Percentiles rank a stretch among this genome's conserved stretches.
Conservation (phyloP, 1,284 basidiomycete species). For the Ganoderma sinense region DNA sequence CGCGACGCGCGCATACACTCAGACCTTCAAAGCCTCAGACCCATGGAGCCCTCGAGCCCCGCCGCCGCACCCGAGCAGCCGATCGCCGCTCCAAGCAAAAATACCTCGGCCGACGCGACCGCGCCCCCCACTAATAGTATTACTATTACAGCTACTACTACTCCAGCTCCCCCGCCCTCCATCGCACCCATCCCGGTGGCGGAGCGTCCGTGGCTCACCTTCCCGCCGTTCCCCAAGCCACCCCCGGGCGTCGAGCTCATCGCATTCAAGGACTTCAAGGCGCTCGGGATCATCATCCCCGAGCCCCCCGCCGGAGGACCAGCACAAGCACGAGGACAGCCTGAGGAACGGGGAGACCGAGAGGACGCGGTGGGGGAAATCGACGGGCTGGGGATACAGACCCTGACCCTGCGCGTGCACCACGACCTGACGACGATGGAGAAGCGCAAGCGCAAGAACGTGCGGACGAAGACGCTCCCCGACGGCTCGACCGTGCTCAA, state of each 20-base stretch:
- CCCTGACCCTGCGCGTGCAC: constrained; percentile 58
- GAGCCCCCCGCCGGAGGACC: not conserved
- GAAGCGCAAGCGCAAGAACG: constrained; percentile 48
- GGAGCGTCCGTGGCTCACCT: constrained; percentile 39
- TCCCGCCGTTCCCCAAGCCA: constrained; percentile 67
- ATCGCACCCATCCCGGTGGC: constrained; percentile 6
- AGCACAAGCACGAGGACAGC: not conserved
- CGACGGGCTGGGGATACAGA: constrained; percentile 72
- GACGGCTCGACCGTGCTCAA: constrained; percentile 37
- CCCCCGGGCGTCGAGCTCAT: constrained; percentile 62
- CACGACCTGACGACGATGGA: constrained; percentile 56
- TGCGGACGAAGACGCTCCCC: constrained; percentile 23
- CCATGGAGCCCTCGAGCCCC: constrained; percentile 4
- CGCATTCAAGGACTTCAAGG: constrained; percentile 66
- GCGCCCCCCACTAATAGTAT: not conserved
- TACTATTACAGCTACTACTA: not conserved
- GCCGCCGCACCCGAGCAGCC: constrained; percentile 4
- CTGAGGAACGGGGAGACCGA: not conserved
- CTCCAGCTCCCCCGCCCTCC: not conserved
- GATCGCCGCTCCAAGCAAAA: constrained; percentile 1
- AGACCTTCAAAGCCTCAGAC: not conserved
- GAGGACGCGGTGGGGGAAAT: constrained; percentile 30
- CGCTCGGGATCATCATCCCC: constrained; percentile 61
- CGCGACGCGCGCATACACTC: not conserved
- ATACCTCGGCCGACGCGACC: not conserved